These are phyloP conservation scores for Fraxinus excelsior DNA, from an alignment of 257 asterid genomes.

Conservation along the genomic window DNA sequence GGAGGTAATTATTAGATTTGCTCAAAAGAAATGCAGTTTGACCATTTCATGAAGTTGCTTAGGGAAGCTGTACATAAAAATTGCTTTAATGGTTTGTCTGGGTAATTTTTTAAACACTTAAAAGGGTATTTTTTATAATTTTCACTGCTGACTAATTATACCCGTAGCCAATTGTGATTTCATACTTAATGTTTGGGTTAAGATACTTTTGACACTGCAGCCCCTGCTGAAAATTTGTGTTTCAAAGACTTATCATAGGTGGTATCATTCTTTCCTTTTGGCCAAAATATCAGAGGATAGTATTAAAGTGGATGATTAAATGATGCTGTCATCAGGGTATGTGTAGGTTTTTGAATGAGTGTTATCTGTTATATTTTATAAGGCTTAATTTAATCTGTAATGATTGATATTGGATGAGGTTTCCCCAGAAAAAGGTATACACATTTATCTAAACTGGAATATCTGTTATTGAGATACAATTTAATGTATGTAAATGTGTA, in stretches of 20 bases:
- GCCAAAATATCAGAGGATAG: not conserved
- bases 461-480: not conserved
- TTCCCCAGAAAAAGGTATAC: not conserved
- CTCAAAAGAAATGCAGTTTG: not conserved
- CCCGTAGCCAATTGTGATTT: not conserved
- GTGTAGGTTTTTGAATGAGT: not conserved
- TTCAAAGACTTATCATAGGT: not conserved
- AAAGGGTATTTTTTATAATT: not conserved
- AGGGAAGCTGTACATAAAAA: not conserved
- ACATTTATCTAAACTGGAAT: not conserved
- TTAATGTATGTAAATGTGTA: not conserved
- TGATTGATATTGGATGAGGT: too few relatives aligned
- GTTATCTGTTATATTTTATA: too few relatives aligned
- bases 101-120: not conserved
- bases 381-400: not conserved
- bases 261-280: not conserved
- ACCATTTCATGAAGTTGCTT: not conserved
- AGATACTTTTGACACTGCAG: not conserved
- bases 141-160: not conserved
- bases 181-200: not conserved
- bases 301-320: not conserved
- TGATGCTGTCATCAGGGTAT: not conserved
- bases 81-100: not conserved
- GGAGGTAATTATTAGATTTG: constrained; percentile 37
- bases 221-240: not conserved